Evolutionary conservation across 1,284 basidiomycete species (phyloP).

Genomic region (Ceratobasidium sp.): DNA sequence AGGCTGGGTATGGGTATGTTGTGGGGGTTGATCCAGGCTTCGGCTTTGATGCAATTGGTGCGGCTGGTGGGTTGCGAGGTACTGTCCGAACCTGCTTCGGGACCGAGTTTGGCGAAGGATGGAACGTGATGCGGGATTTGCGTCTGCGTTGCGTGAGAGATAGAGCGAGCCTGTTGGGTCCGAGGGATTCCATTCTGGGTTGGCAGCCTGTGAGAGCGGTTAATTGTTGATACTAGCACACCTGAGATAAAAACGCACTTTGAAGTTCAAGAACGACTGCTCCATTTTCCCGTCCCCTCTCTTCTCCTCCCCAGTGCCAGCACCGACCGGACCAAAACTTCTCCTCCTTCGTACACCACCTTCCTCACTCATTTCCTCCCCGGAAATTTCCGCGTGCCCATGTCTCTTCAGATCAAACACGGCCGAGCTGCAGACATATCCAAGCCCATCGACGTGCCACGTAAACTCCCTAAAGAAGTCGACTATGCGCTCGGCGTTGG

Average conservation of each 20-base stretch:
- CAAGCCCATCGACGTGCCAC: conserved; percentile 94
- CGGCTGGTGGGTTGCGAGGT: conserved; percentile 43
- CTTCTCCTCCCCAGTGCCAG: conserved; percentile 59
- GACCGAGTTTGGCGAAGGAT: conserved; percentile 27
- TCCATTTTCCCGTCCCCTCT: conserved; percentile 92
- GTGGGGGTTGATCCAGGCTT: background rate
- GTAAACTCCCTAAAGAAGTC: conserved; percentile 98
- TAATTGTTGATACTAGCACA: background rate
- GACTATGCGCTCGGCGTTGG: conserved; percentile 88
- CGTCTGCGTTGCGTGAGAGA: conserved; percentile 83
- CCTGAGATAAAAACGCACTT: conserved; percentile 61
- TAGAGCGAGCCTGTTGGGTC: conserved; percentile 90
- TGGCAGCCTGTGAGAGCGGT: conserved; percentile 71
- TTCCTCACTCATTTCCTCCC: background rate
- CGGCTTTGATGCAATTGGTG: conserved; percentile 56
- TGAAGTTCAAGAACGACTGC: conserved; percentile 97
- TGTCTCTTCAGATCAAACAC: conserved; percentile 97
- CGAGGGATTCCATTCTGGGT: conserved; percentile 93
- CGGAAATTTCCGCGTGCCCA: conserved; percentile 70
- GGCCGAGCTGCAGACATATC: conserved; percentile 97
- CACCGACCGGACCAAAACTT: background rate
- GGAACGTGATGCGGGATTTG: conserved; percentile 55
- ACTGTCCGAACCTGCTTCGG: conserved; percentile 49
- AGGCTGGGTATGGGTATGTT: conserved; percentile 1
- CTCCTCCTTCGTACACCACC: background rate